phyloP scores from a whole-genome alignment of 2,329 filamentous ascomycete genomes.

The Apiospora arundinis region DNA sequence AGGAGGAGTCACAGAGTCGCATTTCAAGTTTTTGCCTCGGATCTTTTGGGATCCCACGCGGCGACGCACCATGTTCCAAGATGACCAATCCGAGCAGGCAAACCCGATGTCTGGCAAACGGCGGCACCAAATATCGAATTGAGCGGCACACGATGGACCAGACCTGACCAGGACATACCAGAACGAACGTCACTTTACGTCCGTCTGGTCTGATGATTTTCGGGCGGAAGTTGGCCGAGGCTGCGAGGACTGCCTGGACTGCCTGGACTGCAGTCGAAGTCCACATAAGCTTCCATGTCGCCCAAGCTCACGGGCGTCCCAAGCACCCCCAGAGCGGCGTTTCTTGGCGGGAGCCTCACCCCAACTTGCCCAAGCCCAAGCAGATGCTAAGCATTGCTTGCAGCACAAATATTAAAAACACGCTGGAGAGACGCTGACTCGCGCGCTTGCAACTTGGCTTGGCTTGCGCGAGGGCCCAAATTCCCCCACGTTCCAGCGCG shows the following conservation, averaged over 20 bases:
- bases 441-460: slow-evolving; percentile 1
- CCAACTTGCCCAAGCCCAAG: background rate
- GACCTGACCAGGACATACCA: background rate
- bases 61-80: background rate
- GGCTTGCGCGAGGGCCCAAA: slow-evolving; percentile 9
- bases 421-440: background rate
- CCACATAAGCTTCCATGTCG: slow-evolving; percentile 12
- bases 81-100: background rate
- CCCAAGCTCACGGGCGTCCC: background rate
- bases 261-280: background rate
- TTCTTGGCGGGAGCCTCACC: slow-evolving; percentile 15
- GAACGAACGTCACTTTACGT: background rate
- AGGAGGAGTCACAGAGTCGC: background rate
- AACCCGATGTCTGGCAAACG: background rate
- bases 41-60: background rate
- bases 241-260: background rate
- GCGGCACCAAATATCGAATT: background rate
- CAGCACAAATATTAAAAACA: slow-evolving; percentile 1
- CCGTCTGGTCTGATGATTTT: background rate
- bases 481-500: background rate
- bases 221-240: slow-evolving; percentile 15
- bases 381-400: slow-evolving; percentile 13
- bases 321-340: background rate
- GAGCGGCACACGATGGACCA: background rate
- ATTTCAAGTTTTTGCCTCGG: slow-evolving; percentile 8